These are phyloP conservation scores for Phytopythium boreale DNA, from an alignment of 352 stramenopile genomes.

Conservation along the genomic window DNA sequence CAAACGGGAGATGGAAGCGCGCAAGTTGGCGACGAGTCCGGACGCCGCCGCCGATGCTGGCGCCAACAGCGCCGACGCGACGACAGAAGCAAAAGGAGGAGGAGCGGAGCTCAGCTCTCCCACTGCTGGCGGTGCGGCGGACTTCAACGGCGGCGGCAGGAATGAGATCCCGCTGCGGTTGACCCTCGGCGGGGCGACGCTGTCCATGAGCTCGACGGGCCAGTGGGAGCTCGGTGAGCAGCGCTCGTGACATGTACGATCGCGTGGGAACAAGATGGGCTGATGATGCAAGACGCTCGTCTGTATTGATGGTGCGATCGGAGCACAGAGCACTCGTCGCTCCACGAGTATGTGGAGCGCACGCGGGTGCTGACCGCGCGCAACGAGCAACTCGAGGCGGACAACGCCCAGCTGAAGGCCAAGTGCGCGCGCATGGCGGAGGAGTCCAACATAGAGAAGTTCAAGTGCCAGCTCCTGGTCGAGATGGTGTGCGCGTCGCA, in stretches of 20 bases:
- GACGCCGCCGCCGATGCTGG: conserved; percentile 1
- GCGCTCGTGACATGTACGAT: background rate
- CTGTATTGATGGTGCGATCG: conserved; percentile 5
- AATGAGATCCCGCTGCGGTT: conserved; percentile 63
- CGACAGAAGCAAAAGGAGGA: background rate
- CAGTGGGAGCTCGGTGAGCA: conserved; percentile 68
- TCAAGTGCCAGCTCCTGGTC: conserved; percentile 84
- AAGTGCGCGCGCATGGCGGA: conserved; percentile 59
- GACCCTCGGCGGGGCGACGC: conserved; percentile 45
- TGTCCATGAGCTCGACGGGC: conserved; percentile 37
- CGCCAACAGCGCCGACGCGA: background rate
- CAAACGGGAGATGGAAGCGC: background rate
- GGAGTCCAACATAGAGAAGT: conserved; percentile 87
- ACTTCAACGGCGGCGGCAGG: conserved; percentile 15
- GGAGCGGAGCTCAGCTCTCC: background rate
- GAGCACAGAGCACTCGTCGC: conserved; percentile 47
- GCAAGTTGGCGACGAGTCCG: conserved; percentile 6
- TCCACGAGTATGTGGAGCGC: conserved; percentile 41
- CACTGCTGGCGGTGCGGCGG: conserved; percentile 1
- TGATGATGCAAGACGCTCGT: conserved; percentile 8
- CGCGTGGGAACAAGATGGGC: conserved; percentile 1
- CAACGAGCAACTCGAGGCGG: conserved; percentile 46
- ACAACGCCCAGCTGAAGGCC: conserved; percentile 61
- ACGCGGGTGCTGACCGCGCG: conserved; percentile 32
- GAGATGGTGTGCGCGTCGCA: conserved; percentile 56